These are phyloP conservation scores for Apiotrichum montevideense DNA, from an alignment of 1,284 basidiomycete species.

Conservation along the genomic window DNA sequence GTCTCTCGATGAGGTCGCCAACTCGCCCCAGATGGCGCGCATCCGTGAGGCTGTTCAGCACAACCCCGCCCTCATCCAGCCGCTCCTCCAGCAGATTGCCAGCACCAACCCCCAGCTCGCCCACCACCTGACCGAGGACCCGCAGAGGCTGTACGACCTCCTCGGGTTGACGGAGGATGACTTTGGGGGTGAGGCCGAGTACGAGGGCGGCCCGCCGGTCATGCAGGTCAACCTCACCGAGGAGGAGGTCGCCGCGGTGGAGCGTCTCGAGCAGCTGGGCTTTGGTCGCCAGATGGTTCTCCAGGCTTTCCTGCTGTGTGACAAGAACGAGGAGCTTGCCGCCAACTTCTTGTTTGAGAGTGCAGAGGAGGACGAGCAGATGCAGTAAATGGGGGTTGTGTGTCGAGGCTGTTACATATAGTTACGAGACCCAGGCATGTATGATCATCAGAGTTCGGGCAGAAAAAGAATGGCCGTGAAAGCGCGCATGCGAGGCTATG, in stretches of 20 bases:
- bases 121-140: slow-evolving; percentile 60
- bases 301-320: slow-evolving; percentile 84
- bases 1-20: slow-evolving; percentile 48
- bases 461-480: not conserved
- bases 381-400: slow-evolving; percentile 5
- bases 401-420: slow-evolving; percentile 1
- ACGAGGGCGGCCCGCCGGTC: slow-evolving; percentile 56
- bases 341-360: slow-evolving; percentile 84
- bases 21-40: slow-evolving; percentile 60
- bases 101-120: slow-evolving; percentile 66
- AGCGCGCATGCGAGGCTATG: no score
- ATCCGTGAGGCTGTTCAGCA: slow-evolving; percentile 63
- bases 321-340: slow-evolving; percentile 90
- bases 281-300: slow-evolving; percentile 71
- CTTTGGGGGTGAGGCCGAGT: slow-evolving; percentile 49
- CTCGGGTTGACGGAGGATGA: slow-evolving; percentile 51
- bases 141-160: slow-evolving; percentile 61
- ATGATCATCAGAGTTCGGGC: not conserved
- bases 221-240: slow-evolving; percentile 63
- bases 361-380: slow-evolving; percentile 55
- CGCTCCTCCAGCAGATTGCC: slow-evolving; percentile 75
- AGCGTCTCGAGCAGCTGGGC: slow-evolving; percentile 74
- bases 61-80: slow-evolving; percentile 72
- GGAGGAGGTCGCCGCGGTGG: slow-evolving; percentile 79
- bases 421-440: slow-evolving; percentile 9